These are phyloP conservation scores for Fraxinus nigra DNA, from an alignment of 305 asterid genomes.

Conservation along the genomic window DNA sequence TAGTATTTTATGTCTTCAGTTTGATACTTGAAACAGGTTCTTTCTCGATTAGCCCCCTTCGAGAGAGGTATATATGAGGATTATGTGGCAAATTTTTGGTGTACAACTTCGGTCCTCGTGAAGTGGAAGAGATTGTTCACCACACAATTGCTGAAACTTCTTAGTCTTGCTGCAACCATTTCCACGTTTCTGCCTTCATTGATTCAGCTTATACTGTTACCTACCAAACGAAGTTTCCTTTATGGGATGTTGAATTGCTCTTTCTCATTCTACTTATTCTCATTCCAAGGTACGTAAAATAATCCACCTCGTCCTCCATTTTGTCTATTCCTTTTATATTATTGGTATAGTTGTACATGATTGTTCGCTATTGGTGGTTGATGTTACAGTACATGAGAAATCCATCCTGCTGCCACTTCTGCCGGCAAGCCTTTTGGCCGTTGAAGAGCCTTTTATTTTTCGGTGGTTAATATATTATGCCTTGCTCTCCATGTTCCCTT, in stretches of 20 bases:
- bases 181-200: conserved; percentile 74
- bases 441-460: conserved; percentile 68
- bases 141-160: conserved; percentile 57
- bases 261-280: conserved; percentile 81
- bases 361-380: conserved; percentile 19
- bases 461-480: conserved; percentile 65
- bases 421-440: conserved; percentile 86
- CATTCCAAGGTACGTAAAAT: conserved; percentile 81
- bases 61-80: conserved; percentile 98
- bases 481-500: conserved; percentile 91
- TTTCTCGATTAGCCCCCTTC: conserved; percentile 90
- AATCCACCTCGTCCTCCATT: conserved; percentile 12
- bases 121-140: conserved; percentile 95
- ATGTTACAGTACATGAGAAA: conserved; percentile 81
- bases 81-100: conserved; percentile 98
- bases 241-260: conserved; percentile 78
- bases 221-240: conserved; percentile 71
- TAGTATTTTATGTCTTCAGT: conserved; percentile 19
- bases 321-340: not conserved
- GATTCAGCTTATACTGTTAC: conserved; percentile 64
- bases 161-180: conserved; percentile 73
- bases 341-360: not conserved
- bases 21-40: conserved; percentile 64
- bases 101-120: conserved; percentile 73
- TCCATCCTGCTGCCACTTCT: conserved; percentile 90